phyloP scores from a whole-genome alignment of 495 filamentous ascomycete genomes.

The Podospora australis region DNA sequence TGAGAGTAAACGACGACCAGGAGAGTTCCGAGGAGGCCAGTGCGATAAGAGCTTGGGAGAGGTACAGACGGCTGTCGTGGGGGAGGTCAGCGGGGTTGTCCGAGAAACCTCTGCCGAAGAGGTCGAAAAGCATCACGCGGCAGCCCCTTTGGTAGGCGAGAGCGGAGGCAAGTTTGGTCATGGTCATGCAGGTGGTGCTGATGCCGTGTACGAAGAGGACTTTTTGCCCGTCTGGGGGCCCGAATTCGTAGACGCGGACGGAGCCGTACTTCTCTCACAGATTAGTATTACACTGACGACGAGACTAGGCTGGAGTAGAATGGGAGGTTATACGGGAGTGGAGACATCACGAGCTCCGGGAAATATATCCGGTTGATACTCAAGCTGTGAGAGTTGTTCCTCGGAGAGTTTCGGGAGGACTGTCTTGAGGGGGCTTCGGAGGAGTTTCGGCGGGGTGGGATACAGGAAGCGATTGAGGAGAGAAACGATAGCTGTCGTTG shows the following conservation, averaged over 20 bases:
- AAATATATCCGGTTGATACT: constrained; percentile 35
- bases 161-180: constrained; percentile 59
- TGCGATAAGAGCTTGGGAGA: constrained; percentile 64
- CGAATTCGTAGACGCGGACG: constrained; percentile 84
- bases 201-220: constrained; percentile 84
- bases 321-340: constrained; percentile 31
- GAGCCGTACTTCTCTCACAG: constrained; percentile 76
- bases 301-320: constrained; percentile 2
- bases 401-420: constrained; percentile 24
- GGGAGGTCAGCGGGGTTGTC: constrained; percentile 59
- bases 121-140: constrained; percentile 75
- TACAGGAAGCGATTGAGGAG: constrained; percentile 26
- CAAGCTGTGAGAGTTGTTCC: constrained; percentile 23
- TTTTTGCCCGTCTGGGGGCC: constrained; percentile 71
- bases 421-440: constrained; percentile 32
- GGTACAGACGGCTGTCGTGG: constrained; percentile 70
- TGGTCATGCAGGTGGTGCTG: constrained; percentile 69
- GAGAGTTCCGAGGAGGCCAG: constrained; percentile 62
- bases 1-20: constrained; percentile 65
- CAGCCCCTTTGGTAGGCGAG: constrained; percentile 64
- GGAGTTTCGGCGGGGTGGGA: constrained; percentile 28
- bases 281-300: no score
- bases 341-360: constrained; percentile 39
- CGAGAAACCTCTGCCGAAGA: constrained; percentile 76
- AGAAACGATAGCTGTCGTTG: constrained; percentile 26